Evolutionary conservation across 495 filamentous ascomycete species (phyloP).

Genomic region (Chlorociboria aeruginascens): DNA sequence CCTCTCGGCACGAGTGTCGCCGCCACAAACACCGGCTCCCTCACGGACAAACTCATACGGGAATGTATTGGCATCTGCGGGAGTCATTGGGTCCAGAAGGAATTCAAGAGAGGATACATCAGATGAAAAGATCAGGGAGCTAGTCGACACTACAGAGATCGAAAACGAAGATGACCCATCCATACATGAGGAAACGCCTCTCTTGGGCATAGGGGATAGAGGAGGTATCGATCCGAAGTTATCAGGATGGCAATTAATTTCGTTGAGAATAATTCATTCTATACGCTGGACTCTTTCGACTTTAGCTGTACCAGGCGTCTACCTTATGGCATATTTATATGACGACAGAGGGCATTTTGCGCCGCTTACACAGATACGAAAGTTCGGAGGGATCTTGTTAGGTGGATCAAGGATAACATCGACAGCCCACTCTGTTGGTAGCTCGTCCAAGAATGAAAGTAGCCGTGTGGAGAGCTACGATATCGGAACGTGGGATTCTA

Average conservation of each 20-base stretch:
- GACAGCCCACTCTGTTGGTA: constrained; percentile 26
- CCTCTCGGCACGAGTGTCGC: constrained; percentile 71
- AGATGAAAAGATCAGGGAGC: constrained; percentile 32
- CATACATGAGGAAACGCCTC: constrained; percentile 56
- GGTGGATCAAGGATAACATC: constrained; percentile 22
- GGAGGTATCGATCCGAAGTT: constrained; percentile 26
- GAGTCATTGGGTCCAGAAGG: constrained; percentile 19
- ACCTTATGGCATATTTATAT: constrained; percentile 68
- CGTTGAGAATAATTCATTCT: constrained; percentile 51
- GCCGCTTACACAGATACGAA: constrained; percentile 47
- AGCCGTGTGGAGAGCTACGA: not conserved
- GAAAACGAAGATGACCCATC: constrained; percentile 21
- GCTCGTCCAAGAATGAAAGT: constrained; percentile 21
- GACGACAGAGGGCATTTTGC: constrained; percentile 73
- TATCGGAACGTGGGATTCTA: not conserved
- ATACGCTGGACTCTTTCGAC: constrained; percentile 68
- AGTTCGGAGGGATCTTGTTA: constrained; percentile 26
- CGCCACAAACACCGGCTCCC: constrained; percentile 40
- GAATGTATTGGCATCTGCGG: constrained; percentile 35
- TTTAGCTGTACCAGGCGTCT: constrained; percentile 64
- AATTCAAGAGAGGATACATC: constrained; percentile 30
- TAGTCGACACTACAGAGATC: constrained; percentile 27
- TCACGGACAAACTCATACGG: constrained; percentile 56
- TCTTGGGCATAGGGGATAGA: constrained; percentile 32
- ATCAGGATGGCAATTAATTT: constrained; percentile 38